Base-by-base conservation (phyloP, 495 filamentous ascomycete genomes). In the Aspergillus conjunctus region DNA sequence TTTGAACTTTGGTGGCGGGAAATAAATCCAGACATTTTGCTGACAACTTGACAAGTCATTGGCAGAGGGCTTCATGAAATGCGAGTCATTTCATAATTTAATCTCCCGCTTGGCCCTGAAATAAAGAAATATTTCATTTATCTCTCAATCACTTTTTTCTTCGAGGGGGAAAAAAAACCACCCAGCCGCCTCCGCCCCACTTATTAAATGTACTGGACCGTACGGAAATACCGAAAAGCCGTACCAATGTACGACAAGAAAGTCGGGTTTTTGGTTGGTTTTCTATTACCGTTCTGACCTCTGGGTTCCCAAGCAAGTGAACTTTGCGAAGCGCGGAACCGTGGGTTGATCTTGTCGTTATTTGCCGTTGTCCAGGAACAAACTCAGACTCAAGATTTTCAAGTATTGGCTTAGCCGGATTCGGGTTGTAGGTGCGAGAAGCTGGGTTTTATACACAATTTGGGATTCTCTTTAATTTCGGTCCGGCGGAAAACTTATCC, bases 151-250 rank as follows among this genome's bases (percentile, higher is more conserved):
- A 17, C 43, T 52, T 54, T 41, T 41, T 41, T 41, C 15, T 61
- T 31, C 26, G 32, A 61, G 30, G 22, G 33, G 58, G 59, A 49
- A 18, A 49, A 12, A 51, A 30, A 41, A 46, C 20, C 8, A 34
- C 54, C 26, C 56, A 20, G 32, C 45, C 54, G 22, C 54, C 43
- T 60, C 59, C 51, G 46, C 56, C 52, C 70, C 71, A 71, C 70
- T 63, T 55, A 56, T 58, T 66, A 72, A 65, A 73, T 64, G 66
- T 71, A 73, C 69, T 68, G 70, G 68, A 70, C 66, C 50, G 51
- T 59, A 43, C 44, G 51, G 51, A 56, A 45, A 49, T 51, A 46
- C 56, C 45, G 48, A 43, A 15, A 51, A 50, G 26, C 54, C 48
- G 34, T 62, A 62, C 33, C 44, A 55, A 9, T 26, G 26, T 26